Evolutionary conservation across 441 rosid species (phyloP), one percentile per base, ranked within the genome.

Genomic region (Populus hybrid): DNA sequence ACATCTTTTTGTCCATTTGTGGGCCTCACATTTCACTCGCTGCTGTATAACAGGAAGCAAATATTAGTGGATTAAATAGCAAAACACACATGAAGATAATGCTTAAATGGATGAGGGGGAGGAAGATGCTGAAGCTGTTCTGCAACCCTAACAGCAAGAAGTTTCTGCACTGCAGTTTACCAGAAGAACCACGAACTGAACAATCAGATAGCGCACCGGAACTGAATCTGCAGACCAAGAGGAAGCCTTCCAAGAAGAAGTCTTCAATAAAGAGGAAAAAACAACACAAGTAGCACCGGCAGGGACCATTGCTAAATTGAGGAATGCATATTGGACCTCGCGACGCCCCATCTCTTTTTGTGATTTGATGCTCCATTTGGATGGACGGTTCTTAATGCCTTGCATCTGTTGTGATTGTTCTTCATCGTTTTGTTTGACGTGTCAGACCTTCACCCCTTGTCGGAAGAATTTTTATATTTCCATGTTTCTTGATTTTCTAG

Each of bases 101-200:
- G 91, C 85, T 95, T 69, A 95, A 95, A 86, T 95, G 99, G 99
- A 95, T 94, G 98, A 86, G 94, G 81, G 99, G 99, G 12, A 89
- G 89, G 85, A 89, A 87, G 81, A 86, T 90, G 97, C 89, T 95
- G 50, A 94, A 91, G 91, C 82, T 94, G 77, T 71, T 91, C 69
- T 93, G 99, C 88, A 88, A 83, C 85, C 92, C 85, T 20, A 85
- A 91, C 75, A 85, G 66, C 82, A 95, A 93, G 85, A 94, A 90
- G 87, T 92, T 95, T 82, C 80, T 88, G 69, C 94, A 90, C 84
- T 71, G 85, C 70, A 80, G 91, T 72, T 85, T 92, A 38, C 91
- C 97, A 28, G 98, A 93, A 69, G 93, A 91, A 61, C 91, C 89
- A 75, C 87, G 65, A 78, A 82, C 80, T 34, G 83, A 86, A 5